Conservation (phyloP, 805 yeast genomes). For the Zygoascus ofunaensis region DNA sequence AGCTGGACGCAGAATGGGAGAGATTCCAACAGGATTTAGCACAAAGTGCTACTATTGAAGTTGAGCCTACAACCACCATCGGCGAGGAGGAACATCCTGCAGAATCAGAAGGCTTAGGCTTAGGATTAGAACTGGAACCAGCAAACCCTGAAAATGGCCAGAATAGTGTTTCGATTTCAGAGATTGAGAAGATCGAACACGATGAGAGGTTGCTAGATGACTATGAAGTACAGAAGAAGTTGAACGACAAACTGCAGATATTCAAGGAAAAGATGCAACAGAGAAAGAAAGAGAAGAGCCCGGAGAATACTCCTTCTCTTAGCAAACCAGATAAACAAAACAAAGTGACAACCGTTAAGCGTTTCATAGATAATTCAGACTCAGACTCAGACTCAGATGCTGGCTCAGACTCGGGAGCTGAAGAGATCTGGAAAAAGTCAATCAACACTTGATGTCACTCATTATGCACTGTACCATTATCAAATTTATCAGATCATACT, state of each 20-base stretch:
- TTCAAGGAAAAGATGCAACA: conserved; percentile 3
- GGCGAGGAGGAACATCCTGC: too few species aligned
- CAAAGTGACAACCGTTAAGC: too few species aligned
- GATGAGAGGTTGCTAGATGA: conserved; percentile 7
- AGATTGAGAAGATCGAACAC: conserved; percentile 4
- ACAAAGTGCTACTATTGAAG: conserved; percentile 5
- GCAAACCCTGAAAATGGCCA: not conserved
- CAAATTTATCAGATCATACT: too few species aligned
- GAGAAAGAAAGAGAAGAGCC: not conserved
- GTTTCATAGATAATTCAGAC: not conserved
- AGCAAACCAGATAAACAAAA: too few species aligned
- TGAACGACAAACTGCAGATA: conserved; percentile 7
- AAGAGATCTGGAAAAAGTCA: too few species aligned
- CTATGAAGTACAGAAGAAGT: conserved; percentile 10
- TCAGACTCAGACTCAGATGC: not conserved
- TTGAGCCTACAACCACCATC: conserved; percentile 6
- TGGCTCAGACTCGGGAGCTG: too few species aligned
- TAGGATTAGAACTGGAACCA: not conserved
- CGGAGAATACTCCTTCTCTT: too few species aligned
- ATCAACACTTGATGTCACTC: too few species aligned
- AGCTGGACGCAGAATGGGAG: conserved; percentile 12
- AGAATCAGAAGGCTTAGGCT: not conserved
- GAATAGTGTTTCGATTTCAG: not conserved
- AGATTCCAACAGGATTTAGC: conserved; percentile 10
- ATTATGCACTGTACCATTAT: too few species aligned